These are phyloP conservation scores for Rosa multiflora DNA, from an alignment of 306 rosid genomes.

Conservation along the genomic window DNA sequence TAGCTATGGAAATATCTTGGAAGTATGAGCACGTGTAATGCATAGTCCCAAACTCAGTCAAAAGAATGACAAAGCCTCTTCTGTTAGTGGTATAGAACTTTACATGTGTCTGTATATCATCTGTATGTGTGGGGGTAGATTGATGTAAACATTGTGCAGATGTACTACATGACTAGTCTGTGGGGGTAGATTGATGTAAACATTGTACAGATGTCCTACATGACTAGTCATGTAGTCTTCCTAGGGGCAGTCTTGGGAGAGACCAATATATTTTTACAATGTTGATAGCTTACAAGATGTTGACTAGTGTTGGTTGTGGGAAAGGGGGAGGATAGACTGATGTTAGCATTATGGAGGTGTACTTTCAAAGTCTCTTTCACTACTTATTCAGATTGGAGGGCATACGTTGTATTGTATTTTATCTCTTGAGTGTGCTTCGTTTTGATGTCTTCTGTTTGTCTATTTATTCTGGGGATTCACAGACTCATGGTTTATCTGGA, in stretches of 20 bases:
- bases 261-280: neutral
- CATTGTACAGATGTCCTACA: neutral
- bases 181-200: neutral
- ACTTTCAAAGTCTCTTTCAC: neutral
- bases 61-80: neutral
- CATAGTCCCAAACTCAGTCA: neutral
- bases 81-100: neutral
- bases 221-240: neutral
- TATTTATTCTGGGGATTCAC: neutral
- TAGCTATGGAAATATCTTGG: neutral
- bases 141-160: neutral
- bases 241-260: neutral
- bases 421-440: neutral
- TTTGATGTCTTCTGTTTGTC: neutral
- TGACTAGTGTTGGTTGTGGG: neutral
- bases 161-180: neutral
- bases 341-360: neutral
- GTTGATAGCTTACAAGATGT: neutral
- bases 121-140: neutral
- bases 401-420: neutral
- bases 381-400: neutral
- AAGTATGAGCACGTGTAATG: neutral
- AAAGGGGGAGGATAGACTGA: neutral
- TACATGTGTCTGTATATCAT: neutral
- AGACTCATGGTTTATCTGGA: neutral